Evolutionary conservation across 495 filamentous ascomycete genomes (phyloP), one percentile per base, ranked within the genome.

Genomic region (Neurospora sp.): DNA sequence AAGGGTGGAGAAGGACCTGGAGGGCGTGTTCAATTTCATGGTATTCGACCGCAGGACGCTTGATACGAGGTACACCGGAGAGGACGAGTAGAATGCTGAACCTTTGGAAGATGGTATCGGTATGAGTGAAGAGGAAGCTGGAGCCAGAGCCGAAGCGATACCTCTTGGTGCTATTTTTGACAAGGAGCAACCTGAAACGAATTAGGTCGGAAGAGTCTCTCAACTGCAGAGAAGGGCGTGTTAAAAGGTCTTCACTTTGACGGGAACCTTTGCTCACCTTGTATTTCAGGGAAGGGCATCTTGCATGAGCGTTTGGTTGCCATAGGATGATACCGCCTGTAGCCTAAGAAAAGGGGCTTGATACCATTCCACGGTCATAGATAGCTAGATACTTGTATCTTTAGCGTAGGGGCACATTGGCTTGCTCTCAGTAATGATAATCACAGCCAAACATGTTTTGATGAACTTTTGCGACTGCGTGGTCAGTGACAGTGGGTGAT

Each of bases 21-120:
- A 77, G n/a, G 80, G 78, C 45, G 71, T 86, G n/a, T 84, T 86
- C 69, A 79, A 83, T 8, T 86, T 86, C 73, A 79, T 79, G 70
- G 68, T 71, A 12, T 76, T 82, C 53, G 85, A 86, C 45, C 81
- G 85, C 4, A 78, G 82, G 18, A 74, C 76, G 10, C 81, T 81
- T 68, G 85, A 86, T 45, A 82, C 83, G 1, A 70, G 79, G 41
- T 65, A 65, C 18, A 35, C 22, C 6, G 53, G 53, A 35, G 53
- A 65, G 22, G 53, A 65, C 22, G 53, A 65, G 27, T 65, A 65
- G 53, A 18, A 8, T 35, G 6, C 27, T 16, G 6, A 35, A 35
- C 2, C 53, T 35, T 27, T 1, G 47, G 47, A 27, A 27, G 4
- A 31, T 27, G 5, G 20, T 59, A 14, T 27, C 10, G 53, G 22